Evolutionary conservation across 2,329 filamentous ascomycete genomes (phyloP).

Genomic region (Apiospora kogelbergensis): DNA sequence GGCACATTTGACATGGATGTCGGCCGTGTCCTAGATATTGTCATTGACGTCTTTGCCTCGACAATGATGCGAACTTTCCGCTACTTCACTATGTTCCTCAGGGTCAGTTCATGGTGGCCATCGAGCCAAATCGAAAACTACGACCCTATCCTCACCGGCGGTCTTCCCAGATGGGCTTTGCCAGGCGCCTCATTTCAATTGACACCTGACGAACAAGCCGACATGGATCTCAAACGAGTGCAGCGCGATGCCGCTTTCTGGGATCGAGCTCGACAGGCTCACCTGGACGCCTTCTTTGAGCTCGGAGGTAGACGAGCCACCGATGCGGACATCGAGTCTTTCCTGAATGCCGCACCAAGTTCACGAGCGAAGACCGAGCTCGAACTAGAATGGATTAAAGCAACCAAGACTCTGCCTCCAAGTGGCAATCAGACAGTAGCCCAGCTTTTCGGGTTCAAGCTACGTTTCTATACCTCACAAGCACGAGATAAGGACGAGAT

Average conservation of each 20-base stretch:
- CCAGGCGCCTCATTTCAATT: constrained; percentile 47
- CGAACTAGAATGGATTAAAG: constrained; percentile 67
- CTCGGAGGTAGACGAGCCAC: constrained; percentile 72
- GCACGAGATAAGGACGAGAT: constrained; percentile 73
- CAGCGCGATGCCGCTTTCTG: constrained; percentile 77
- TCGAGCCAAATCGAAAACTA: constrained; percentile 51
- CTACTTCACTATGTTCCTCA: constrained; percentile 91
- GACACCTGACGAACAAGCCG: constrained; percentile 62
- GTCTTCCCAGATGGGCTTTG: constrained; percentile 83
- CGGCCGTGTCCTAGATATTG: constrained; percentile 89
- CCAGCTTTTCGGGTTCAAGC: constrained; percentile 93
- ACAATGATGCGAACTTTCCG: constrained; percentile 89
- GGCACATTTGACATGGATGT: constrained; percentile 97
- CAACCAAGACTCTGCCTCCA: constrained; percentile 80
- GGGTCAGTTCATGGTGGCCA: constrained; percentile 97
- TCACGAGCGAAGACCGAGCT: constrained; percentile 39
- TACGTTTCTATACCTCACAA: constrained; percentile 87
- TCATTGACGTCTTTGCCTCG: constrained; percentile 90
- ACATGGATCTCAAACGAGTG: constrained; percentile 56
- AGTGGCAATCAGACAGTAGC: constrained; percentile 88
- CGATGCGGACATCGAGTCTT: constrained; percentile 52
- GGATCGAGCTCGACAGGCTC: constrained; percentile 71
- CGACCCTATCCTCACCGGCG: constrained; percentile 51
- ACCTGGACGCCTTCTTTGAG: constrained; percentile 86
- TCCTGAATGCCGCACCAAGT: constrained; percentile 47